These are phyloP conservation scores for Trichoderma gracile DNA, from an alignment of 2,329 filamentous ascomycete genomes.

Conservation along the genomic window DNA sequence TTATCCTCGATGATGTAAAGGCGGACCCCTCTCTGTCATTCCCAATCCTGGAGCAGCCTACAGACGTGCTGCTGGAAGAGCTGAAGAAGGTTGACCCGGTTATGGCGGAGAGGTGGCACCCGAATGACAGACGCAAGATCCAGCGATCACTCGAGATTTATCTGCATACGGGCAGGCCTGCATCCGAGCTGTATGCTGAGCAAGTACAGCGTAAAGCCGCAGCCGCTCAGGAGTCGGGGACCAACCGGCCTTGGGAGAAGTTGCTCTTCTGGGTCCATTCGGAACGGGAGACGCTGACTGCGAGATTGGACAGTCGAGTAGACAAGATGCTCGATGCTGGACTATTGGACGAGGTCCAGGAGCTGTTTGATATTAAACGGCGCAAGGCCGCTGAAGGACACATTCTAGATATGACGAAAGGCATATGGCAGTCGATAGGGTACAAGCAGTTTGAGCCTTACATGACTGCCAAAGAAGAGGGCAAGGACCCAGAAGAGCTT, in stretches of 20 bases:
- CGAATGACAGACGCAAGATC: slow-evolving; percentile 88
- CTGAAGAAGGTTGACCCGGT: slow-evolving; percentile 79
- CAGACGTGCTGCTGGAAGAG: slow-evolving; percentile 70
- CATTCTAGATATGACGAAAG: slow-evolving; percentile 69
- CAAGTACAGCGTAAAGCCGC: slow-evolving; percentile 56
- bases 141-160: slow-evolving; percentile 87
- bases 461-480: slow-evolving; percentile 49
- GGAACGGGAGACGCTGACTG: slow-evolving; percentile 64
- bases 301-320: slow-evolving; percentile 73
- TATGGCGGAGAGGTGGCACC: slow-evolving; percentile 93
- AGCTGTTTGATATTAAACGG: slow-evolving; percentile 47
- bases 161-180: slow-evolving; percentile 74
- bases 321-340: slow-evolving; percentile 74
- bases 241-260: slow-evolving; percentile 49
- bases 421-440: slow-evolving; percentile 96
- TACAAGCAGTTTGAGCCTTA: slow-evolving; percentile 88
- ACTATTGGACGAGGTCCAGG: slow-evolving; percentile 51
- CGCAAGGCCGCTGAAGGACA: slow-evolving; percentile 46
- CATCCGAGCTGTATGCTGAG: slow-evolving; percentile 84
- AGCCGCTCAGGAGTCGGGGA: slow-evolving; percentile 30
- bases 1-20: slow-evolving; percentile 51
- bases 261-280: slow-evolving; percentile 88
- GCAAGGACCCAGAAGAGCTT: slow-evolving; percentile 42
- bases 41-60: slow-evolving; percentile 71
- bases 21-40: slow-evolving; percentile 47